Evolutionary conservation across 1,284 basidiomycete species (phyloP).

Genomic region (Inonotus obliquus): DNA sequence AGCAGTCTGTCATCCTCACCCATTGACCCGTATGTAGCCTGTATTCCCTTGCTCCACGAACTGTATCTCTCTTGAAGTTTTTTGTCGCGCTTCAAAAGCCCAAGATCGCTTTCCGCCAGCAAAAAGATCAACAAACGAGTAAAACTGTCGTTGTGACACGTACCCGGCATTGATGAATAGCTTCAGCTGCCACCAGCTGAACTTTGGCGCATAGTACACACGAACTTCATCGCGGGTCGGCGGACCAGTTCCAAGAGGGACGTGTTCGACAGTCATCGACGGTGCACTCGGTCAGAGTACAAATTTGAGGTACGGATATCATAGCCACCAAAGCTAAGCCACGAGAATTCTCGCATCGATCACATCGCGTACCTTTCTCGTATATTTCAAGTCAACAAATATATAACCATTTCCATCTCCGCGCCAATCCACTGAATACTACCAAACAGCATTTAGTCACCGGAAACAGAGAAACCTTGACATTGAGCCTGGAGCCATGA

Average conservation of each 20-base stretch:
- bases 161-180: constrained; percentile 75
- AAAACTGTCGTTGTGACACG: neutral
- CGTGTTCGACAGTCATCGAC: neutral
- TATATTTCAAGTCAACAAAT: no score
- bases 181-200: constrained; percentile 71
- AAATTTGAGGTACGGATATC: no score
- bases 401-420: no score
- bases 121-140: neutral
- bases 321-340: no score
- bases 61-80: constrained; percentile 62
- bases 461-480: no score
- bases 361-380: no score
- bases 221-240: constrained; percentile 65
- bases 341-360: no score
- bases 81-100: constrained; percentile 68
- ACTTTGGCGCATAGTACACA: constrained; percentile 63
- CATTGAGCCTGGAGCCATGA: no score
- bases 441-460: no score
- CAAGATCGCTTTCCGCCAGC: constrained; percentile 55
- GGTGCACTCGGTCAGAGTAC: no score
- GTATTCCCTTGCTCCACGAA: constrained; percentile 52
- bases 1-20: constrained; percentile 35
- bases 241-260: constrained; percentile 35
- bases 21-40: constrained; percentile 56
- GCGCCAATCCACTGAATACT: no score